These are phyloP conservation scores for Dictyostelium brefeldianum DNA, from an alignment of 78 protist species.

Conservation along the genomic window DNA sequence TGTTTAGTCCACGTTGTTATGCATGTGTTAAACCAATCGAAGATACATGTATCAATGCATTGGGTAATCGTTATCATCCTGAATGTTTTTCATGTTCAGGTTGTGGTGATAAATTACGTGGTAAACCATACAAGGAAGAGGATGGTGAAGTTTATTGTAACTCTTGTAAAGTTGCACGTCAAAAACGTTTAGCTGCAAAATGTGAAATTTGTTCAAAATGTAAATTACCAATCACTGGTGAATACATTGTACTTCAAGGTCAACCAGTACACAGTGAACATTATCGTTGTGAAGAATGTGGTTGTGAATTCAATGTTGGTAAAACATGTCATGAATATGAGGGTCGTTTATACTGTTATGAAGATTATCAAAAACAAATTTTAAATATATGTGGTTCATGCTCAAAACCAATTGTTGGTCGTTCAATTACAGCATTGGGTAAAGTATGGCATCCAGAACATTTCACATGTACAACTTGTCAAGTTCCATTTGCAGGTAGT, in stretches of 20 bases:
- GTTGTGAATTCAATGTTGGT: constrained; percentile 83
- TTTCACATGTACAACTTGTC: constrained; percentile 85
- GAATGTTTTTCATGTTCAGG: constrained; percentile 79
- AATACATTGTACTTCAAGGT: constrained; percentile 80
- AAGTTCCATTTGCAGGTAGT: constrained; percentile 84
- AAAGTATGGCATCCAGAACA: constrained; percentile 89
- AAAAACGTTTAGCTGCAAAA: constrained; percentile 54
- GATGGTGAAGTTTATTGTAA: constrained; percentile 86
- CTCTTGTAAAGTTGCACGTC: constrained; percentile 57
- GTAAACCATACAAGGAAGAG: constrained; percentile 82
- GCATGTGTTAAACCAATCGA: constrained; percentile 76
- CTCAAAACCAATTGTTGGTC: constrained; percentile 86
- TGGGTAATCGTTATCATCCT: constrained; percentile 79
- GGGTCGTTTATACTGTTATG: constrained; percentile 82
- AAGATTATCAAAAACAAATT: constrained; percentile 83
- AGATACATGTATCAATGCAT: constrained; percentile 78
- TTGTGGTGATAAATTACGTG: constrained; percentile 58
- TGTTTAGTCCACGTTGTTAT: constrained; percentile 76
- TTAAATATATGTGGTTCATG: constrained; percentile 83
- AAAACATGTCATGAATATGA: constrained; percentile 85
- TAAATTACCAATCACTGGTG: constrained; percentile 85
- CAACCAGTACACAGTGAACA: constrained; percentile 88
- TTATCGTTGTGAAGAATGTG: constrained; percentile 88
- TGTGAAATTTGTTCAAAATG: constrained; percentile 82
- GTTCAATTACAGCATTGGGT: constrained; percentile 84